Evolutionary conservation across 805 yeast species (phyloP), one percentile per base, ranked within the genome.

Genomic region (Nakazawaea ambrosiae): DNA sequence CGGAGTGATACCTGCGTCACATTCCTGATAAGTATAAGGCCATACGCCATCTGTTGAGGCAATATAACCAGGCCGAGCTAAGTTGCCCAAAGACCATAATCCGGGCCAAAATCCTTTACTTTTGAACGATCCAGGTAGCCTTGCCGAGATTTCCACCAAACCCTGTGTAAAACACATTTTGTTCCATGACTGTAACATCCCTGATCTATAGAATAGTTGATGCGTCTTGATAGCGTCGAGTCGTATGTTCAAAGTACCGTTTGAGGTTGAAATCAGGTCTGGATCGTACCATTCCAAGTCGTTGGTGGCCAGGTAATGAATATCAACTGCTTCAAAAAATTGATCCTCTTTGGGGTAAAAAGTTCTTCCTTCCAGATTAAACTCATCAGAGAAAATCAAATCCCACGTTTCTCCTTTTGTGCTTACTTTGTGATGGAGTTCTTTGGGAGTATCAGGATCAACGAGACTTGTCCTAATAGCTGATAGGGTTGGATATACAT

Each of bases 241-340:
- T 34, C 75, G 64, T 15, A 85, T 50, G 37, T 65, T 61, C 40
- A 84, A 57, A 8, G 81, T 64, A 36, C 95, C 95, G 45, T 78
- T 71, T 5, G 55, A 64, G 0, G 95, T 86, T 15, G 75, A 67
- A 2, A 66, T 70, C 2, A 92, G 92, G 53, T 84, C 92, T 2
- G 95, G 95, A 39, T 73, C 75, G 55, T 85, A 85, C 94, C 95
- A 85, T 61, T 86, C 95, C 54, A 83, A 65, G 61, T 86, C 95
- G 33, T 70, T 59, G 2, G 95, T 86, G 20, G 92, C 90, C 35
- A 68, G 83, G 56, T 85, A 86, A 54, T 83, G 75, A 27, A 86
- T 49, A 56, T 84, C 83, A 4, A 75, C 79, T 4, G 82, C 92
- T 24, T 78, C 69, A 78, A 86, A 86, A 51, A 80, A 83, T 55